Evolutionary conservation across 176 grass and related monocot genomes (phyloP), one percentile per base, ranked within the genome.

Genomic region (Zoysia japonica): DNA sequence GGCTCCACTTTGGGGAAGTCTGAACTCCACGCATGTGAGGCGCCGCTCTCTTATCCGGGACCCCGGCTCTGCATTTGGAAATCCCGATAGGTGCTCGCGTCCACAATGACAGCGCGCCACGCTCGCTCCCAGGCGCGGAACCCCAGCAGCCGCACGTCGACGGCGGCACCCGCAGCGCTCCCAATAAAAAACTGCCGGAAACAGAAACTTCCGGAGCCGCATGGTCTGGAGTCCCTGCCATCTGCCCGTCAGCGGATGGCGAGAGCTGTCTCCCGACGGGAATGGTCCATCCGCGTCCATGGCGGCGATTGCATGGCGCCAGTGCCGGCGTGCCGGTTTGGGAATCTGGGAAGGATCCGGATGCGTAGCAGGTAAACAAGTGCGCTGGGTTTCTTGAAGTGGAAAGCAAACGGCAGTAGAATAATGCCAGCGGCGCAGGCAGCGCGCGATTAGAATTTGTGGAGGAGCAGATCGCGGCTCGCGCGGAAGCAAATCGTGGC

Each of bases 181-280:
- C 44, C 5, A 47, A 45, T 68, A 61, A 20, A 77, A 77, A 72
- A 68, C 35, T 10, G 28, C 67, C 56, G 10, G 40, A 28, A 47
- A 1, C 2, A 49, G 79, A 49, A 77, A 77, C 57, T 78, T 87
- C 74, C 43, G 59, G 78, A 71, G 5, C 47, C 71, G 38, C 6
- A 9, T 54, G 43, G 2, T 11, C 56, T 69, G 28, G 43, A 57
- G 9, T 1, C 19, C 15, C 68, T 15, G 71, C 20, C 45, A n/a
- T 44, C 36, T 37, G 44, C 64, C 14, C 47, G 49, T 67, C 39
- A 35, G 71, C 17, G 47, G 80, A 82, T 66, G 47, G 65, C 70
- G 67, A n/a, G 54, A n/a, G 77, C 4, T n/a, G 64, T 43, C 65
- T 36, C 64, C 14, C 2, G 39, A 45, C 4, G 2, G 19, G 12